Evolutionary conservation across 1,284 basidiomycete genomes (phyloP), one percentile per base, ranked within the genome.

Genomic region (Cryptococcus maquisensis): DNA sequence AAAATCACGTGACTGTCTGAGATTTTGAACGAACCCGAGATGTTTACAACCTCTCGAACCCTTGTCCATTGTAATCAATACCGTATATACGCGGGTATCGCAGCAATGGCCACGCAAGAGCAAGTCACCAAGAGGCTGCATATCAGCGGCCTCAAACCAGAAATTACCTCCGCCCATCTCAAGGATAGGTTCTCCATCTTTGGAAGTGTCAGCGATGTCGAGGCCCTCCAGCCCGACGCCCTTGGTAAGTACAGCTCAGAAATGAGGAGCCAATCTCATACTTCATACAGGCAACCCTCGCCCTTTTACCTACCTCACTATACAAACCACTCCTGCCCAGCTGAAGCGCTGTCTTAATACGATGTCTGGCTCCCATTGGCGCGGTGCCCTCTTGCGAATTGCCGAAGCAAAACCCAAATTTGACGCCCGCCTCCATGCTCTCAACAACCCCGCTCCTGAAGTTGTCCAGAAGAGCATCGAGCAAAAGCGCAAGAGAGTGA

Each of bases 331-430:
- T 4, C 66, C 69, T 3, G 55, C 55, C 10, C 72, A 74, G 57
- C 57, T 75, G 32, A 64, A 67, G 40, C 72, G 73, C 62, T 76
- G 74, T 55, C 64, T 77, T 16, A 75, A 73, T 53, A 74, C 71
- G 50, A 72, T 75, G 67, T 72, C 71, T 8, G 72, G 72, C 21
- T 71, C 73, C 0, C 71, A 61, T 39, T 77, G 74, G 72, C 65
- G 75, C 54, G 75, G 75, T 2, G 59, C 72, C 1, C 67, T 70
- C 51, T 58, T 77, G 3, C 66, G 71, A 20, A 57, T 77, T 1
- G 67, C 72, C 7, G 69, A 72, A 49, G 75, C 75, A 38, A 75
- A 74, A 57, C 68, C 67, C 3, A 41, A 49, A 7, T 68, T 48
- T 51, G 63, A 35, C 8, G 5, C 43, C 2, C 23, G 3, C n/a